Evolutionary conservation across 768 basidiomycete species (phyloP), one percentile per base, ranked within the genome.

Genomic region (Russula sp.): DNA sequence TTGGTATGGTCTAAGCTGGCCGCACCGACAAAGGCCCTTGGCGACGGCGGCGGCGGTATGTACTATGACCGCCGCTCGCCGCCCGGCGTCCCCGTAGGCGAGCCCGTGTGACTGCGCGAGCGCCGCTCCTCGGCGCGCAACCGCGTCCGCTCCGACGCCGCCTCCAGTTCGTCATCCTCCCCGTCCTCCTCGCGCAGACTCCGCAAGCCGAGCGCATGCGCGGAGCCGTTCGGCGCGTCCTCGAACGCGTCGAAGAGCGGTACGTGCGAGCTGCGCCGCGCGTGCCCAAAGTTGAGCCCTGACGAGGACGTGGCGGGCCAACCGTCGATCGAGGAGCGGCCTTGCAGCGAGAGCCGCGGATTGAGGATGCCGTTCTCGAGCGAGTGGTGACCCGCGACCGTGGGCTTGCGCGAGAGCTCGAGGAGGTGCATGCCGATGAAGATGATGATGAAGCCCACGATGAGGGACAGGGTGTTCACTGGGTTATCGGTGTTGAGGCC

Each of bases 381-480:
- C 4, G 85, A 72, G 13, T 81, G 77, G 71, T 84, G 84, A 40
- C 74, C 76, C 37, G 76, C 75, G 14, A 76, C 72, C 31, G 84
- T 80, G 0, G 84, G 76, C 56, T 77, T 76, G 27, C 90, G 86
- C 3, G 91, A 91, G 65, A 91, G 71, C 74, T 93, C 91, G 70
- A 97, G 84, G 45, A 97, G 82, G 75, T 97, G 91, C n/a, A 99
- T 97, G 40, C 97, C 97, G 65, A 97, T 82, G 78, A 97, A 98
- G 56, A 93, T 99, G 69, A 92, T 85, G 68, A 88, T 77, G 75
- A 98, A 96, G 49, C 97, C 97, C 55, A 85, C 83, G 61, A 98
- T 77, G 35, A 99, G 85, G 2, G 94, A 95, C 35, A 95, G 70
- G 37, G 91, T 93, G 72, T 93, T 91, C 27, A 83, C 82, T 13